Base-by-base conservation (phyloP, 257 asterid species). In the Penstemon newberryi region DNA sequence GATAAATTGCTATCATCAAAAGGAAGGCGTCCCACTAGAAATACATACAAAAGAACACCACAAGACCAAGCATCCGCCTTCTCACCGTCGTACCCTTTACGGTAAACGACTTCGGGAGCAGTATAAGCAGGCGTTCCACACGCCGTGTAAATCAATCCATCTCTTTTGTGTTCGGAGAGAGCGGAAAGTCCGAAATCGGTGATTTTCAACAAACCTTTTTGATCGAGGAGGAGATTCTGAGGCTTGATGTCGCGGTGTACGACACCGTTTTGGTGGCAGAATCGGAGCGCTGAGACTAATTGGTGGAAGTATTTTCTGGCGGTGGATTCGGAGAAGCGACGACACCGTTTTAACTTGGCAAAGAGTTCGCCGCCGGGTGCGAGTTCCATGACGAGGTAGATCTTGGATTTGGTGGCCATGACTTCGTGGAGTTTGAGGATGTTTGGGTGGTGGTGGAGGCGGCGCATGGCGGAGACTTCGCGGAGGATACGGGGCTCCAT, bases 61-160 rank as follows among this genome's bases (percentile, higher is more conserved):
- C 97, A 90, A 0, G 98, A 92, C 98, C 98, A 92, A 0, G 98
- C 96, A 54, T 92, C 98, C 4, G 98, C 96, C 79, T 85, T 89
- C 10, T 86, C 82, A 4, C 97, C 98, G 46, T 88, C 91, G 63
- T 90, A 92, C 0, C 93, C 98, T 33, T 74, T 84, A 0, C 93
- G 87, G 33, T 63, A 67, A n/a, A 92, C 78, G 0, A 92, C 93
- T 56, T 92, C 98, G 10, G 97, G 98, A 1, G 97, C 98, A 37
- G 95, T 85, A 75, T 86, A 90, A 1, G 97, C 95, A 59, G 98
- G 98, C 6, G 97, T 92, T 0, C 98, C 97, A 52, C 98, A 92
- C 3, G 95, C 84, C 0, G 98, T 92, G 69, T 83, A 81, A 9
- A 92, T 72, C 5, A 88, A 80, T 9, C 95, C 93, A 7, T 88